These are phyloP conservation scores for Neurospora sublineolata DNA, from an alignment of 495 filamentous ascomycete genomes.

Conservation along the genomic window DNA sequence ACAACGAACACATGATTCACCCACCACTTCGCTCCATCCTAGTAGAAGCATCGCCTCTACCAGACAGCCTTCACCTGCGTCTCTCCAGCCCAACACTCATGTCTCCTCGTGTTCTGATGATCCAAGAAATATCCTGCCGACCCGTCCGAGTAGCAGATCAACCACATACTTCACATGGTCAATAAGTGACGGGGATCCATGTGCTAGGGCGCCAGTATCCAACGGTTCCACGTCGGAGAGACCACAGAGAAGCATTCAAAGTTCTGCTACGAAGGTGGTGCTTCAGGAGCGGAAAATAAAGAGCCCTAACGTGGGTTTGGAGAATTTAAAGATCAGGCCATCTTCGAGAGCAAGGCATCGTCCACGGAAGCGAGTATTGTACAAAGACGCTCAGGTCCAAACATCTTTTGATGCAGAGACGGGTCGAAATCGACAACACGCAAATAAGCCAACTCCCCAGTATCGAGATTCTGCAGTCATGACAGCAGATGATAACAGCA, in stretches of 20 bases:
- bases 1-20: background rate
- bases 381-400: background rate
- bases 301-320: background rate
- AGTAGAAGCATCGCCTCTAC: background rate
- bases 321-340: background rate
- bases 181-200: conserved; percentile 5
- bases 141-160: conserved; percentile 1
- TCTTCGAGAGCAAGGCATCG: background rate
- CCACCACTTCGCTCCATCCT: background rate
- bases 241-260: background rate
- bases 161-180: conserved; percentile 25
- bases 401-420: background rate
- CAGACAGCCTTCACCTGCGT: background rate
- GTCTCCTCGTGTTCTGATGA: background rate
- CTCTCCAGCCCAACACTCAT: background rate
- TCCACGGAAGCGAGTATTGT: background rate
- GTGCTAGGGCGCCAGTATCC: background rate
- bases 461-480: background rate
- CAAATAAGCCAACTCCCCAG: background rate
- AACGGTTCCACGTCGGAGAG: background rate
- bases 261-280: background rate
- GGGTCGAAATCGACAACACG: background rate
- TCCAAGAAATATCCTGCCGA: background rate
- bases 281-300: background rate
- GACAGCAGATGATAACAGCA: background rate